Evolutionary conservation across 2,329 filamentous ascomycete species (phyloP), one percentile per base, ranked within the genome.

Genomic region (Verticillium longisporum): DNA sequence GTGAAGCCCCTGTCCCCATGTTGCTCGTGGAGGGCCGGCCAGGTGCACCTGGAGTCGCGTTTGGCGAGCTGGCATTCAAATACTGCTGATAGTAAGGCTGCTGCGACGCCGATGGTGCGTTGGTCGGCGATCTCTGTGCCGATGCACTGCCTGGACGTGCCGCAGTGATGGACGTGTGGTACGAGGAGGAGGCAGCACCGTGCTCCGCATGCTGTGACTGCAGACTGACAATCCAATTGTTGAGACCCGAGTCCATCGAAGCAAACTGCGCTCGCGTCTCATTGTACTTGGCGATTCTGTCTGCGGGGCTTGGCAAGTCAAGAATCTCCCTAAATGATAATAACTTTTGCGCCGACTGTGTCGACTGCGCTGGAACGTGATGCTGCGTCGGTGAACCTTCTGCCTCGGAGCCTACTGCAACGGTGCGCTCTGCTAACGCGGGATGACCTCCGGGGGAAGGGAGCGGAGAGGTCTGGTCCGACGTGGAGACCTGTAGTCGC

Each of bases 291-390:
- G 82, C 78, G 62, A 95, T 90, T 21, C 92, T 86, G 66, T 95
- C 88, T 14, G 80, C 73, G 0, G 87, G 74, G 1, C 83, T 85
- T 15, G 83, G 80, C 57, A 95, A 80, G 9, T 84, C 85, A 68
- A 92, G 80, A 63, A 97, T 96, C 61, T 96, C 89, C 58, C 87
- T 85, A 74, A 96, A 93, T 1, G 83, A 78, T 65, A 83, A 80
- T 41, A 84, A 76, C 56, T 77, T 81, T 54, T 67, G 21, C 13
- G 62, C 58, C 38, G 60, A 66, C 38, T 61, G 59, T 21, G 58
- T 10, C n/a, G 45, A 60, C 13, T 57, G 56, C 15, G 34, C 7
- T 36, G 34, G 13, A 36, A 38, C 65, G 9, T 50, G 45, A 11
- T 62, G 57, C 66, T 57, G 55, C 6, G 63, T 58, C 33, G 65